Base-by-base conservation (phyloP, 140 eudicot species). In the Anethum foeniculum region DNA sequence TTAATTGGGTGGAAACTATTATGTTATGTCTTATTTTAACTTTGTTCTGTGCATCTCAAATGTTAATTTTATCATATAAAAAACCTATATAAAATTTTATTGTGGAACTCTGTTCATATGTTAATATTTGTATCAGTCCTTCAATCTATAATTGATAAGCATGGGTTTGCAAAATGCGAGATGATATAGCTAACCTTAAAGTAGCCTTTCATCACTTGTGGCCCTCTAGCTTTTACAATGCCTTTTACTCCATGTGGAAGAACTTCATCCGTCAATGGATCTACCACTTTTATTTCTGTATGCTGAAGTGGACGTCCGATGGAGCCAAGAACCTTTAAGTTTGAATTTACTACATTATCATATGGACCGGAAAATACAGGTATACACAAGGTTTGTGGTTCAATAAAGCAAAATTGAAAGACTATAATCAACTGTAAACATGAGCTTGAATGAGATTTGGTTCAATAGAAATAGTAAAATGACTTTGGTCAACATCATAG, bases 131-230 rank as follows among this genome's bases (percentile, higher is more conserved):
- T 71, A 21, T 43, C 52, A n/a, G 19, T 8, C n/a, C 28, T n/a
- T 73, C 54, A 73, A 73, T 34, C 34, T 43, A 73, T 0, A 73
- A n/a, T 30, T n/a, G 56, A 12, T 44, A 41, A 12, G 32, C 77
- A 41, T 38, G 23, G 6, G 32, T 44, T 41, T 41, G n/a, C 21
- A 2, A 74, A n/a, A n/a, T 46, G 30, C 3, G 60, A 75, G 78
- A 56, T 32, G 46, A 28, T 62, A 44, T 52, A 56, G 81, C 75
- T 9, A 84, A 95, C 99, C 99, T 92, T 92, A 87, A 89, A 95
- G 82, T 95, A 95, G 76, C 99, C 97, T 80, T 87, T 85, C 99
- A 95, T 95, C 84, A 95, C 91, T 84, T 80, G 94, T 36, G 97
- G 97, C 21, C 99, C 99, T 88, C 96, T 88, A 56, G 82, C 91